Evolutionary conservation across 2,329 filamentous ascomycete species (phyloP).

Genomic region (Niveomyces coronatus): DNA sequence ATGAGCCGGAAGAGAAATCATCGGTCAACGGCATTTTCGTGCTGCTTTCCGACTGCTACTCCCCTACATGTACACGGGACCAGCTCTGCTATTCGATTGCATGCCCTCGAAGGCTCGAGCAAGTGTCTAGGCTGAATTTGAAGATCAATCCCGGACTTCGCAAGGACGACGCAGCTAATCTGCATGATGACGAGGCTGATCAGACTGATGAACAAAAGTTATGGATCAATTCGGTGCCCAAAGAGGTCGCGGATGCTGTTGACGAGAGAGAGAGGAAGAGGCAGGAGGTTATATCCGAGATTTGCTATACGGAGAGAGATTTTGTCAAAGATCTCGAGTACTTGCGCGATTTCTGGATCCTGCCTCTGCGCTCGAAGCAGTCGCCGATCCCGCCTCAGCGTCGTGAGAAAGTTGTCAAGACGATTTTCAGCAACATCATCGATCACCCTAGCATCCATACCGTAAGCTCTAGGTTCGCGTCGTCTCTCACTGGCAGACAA

Average conservation of each 20-base stretch:
- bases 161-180: slow-evolving; percentile 42
- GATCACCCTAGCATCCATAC: slow-evolving; percentile 72
- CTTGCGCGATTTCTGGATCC: slow-evolving; percentile 95
- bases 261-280: slow-evolving; percentile 91
- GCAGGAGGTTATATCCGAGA: slow-evolving; percentile 94
- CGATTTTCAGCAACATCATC: slow-evolving; percentile 91
- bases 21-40: slow-evolving; percentile 93
- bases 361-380: slow-evolving; percentile 68
- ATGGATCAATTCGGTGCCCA: slow-evolving; percentile 97
- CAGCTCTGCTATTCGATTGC: slow-evolving; percentile 97
- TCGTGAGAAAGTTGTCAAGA: slow-evolving; percentile 82
- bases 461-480: slow-evolving; percentile 82
- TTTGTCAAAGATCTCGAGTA: slow-evolving; percentile 99
- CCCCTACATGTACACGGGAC: slow-evolving; percentile 90
- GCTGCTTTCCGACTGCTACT: slow-evolving; percentile 92
- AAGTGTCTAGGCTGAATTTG: slow-evolving; percentile 87
- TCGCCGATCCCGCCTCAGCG: slow-evolving; percentile 85
- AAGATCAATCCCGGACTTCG: slow-evolving; percentile 85
- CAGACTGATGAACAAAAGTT: slow-evolving; percentile 93
- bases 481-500: slow-evolving; percentile 79
- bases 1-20: slow-evolving; percentile 62
- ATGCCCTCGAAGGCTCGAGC: slow-evolving; percentile 84
- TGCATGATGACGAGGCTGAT: slow-evolving; percentile 70
- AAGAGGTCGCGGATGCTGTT: slow-evolving; percentile 85
- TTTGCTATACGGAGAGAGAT: slow-evolving; percentile 97